Base-by-base conservation (phyloP, 805 yeast genomes). In the Pichia gijzeniarum region DNA sequence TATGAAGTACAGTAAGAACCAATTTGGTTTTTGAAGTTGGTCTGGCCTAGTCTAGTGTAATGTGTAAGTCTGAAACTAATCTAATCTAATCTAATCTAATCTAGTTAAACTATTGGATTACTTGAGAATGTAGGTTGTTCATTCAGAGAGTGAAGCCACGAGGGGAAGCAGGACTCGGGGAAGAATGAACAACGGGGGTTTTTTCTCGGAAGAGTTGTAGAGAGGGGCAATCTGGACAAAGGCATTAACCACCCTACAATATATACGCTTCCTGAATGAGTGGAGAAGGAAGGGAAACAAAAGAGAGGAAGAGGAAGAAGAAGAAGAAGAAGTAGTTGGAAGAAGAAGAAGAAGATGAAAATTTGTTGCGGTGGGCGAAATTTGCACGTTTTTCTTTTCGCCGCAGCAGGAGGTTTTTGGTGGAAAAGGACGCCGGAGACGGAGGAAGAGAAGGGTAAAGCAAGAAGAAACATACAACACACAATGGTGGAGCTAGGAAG, bases 1-100 rank as follows among this genome's bases (percentile, higher is more conserved):
- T 37, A 91, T 91, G 99, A 96, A 96, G 1, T 90, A 90, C 61
- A 77, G 86, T 13, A 61, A 62, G 22, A 65, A 59, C 47, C 72
- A 69, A 40, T 69, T 74, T 49, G 77, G 77, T 2, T 60, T 46
- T 28, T 47, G 44, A 43, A 17, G 10, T 18, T 20, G 14, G n/a
- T n/a, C n/a, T n/a, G n/a, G n/a, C n/a, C n/a, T n/a, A n/a, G n/a
- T n/a, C n/a, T n/a, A n/a, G n/a, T n/a, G n/a, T n/a, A n/a, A n/a
- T n/a, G n/a, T n/a, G n/a, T n/a, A n/a, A n/a, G n/a, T n/a, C n/a
- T n/a, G n/a, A n/a, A n/a, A n/a, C n/a, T n/a, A n/a, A n/a, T n/a
- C n/a, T n/a, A n/a, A n/a, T n/a, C n/a, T n/a, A n/a, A n/a, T n/a
- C n/a, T n/a, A n/a, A n/a, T n/a, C n/a, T n/a, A n/a, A n/a, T n/a